Conservation (phyloP, 2,329 filamentous ascomycete genomes). For the Aspergillus pseudotamarii region DNA sequence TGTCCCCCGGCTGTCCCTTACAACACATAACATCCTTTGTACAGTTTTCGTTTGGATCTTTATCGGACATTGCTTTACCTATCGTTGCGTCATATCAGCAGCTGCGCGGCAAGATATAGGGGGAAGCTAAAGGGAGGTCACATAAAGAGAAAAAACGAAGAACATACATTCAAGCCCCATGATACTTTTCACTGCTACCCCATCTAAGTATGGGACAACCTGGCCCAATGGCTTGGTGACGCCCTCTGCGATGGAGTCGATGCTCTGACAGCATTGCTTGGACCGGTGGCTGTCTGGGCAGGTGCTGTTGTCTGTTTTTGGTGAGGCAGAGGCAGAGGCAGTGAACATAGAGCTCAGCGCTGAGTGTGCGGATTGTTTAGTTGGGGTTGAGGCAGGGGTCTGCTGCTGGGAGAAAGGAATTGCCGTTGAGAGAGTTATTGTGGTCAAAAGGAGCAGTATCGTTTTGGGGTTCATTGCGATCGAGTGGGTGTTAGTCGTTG, state of each 20-base stretch:
- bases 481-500: neutral
- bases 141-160: neutral
- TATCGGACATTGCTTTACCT: slow-evolving; percentile 26
- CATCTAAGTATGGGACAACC: slow-evolving; percentile 25
- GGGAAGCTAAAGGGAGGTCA: neutral
- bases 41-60: slow-evolving; percentile 22
- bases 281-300: slow-evolving; percentile 25
- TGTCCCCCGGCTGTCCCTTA: slow-evolving; percentile 3
- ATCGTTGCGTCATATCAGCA: neutral
- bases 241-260: slow-evolving; percentile 20
- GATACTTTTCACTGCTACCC: slow-evolving; percentile 22
- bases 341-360: slow-evolving; percentile 10
- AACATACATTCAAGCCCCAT: neutral
- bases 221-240: slow-evolving; percentile 22
- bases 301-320: slow-evolving; percentile 15
- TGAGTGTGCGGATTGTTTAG: neutral
- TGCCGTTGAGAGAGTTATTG: slow-evolving; percentile 12
- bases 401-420: slow-evolving; percentile 10
- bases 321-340: slow-evolving; percentile 11
- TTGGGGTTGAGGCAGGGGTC: neutral
- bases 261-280: slow-evolving; percentile 31
- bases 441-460: slow-evolving; percentile 6
- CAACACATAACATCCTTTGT: slow-evolving; percentile 31
- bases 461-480: slow-evolving; percentile 5
- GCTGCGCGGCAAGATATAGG: neutral